phyloP scores from a whole-genome alignment of 2,329 filamentous ascomycete species.

The Rhytidhysteron rufulum region DNA sequence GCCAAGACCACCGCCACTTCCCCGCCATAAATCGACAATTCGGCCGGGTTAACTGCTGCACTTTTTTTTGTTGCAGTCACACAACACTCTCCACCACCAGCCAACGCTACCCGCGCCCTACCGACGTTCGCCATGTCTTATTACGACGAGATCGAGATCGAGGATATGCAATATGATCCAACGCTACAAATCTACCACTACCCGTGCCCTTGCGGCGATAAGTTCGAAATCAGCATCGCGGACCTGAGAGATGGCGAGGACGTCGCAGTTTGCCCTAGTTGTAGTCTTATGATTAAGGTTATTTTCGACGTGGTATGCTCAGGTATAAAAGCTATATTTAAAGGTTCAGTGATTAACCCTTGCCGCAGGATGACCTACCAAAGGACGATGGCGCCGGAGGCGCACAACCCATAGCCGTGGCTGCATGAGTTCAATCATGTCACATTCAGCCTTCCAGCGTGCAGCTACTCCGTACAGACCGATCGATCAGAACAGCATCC shows the following conservation, averaged over 20 bases:
- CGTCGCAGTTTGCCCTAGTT: slow-evolving; percentile 95
- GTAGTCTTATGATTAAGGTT: slow-evolving; percentile 92
- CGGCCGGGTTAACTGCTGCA: no score
- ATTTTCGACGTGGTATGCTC: slow-evolving; percentile 77
- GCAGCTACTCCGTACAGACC: no score
- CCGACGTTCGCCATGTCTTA: slow-evolving; percentile 62
- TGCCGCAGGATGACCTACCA: slow-evolving; percentile 48
- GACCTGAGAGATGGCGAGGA: slow-evolving; percentile 87
- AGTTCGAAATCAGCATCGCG: slow-evolving; percentile 83
- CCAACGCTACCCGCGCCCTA: no score
- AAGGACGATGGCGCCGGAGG: slow-evolving; percentile 36
- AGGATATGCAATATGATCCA: slow-evolving; percentile 90
- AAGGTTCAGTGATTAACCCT: neutral
- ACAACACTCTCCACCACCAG: neutral
- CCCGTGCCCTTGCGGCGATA: slow-evolving; percentile 94
- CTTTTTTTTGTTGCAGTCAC: no score
- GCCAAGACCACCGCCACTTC: no score
- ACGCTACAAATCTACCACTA: slow-evolving; percentile 87
- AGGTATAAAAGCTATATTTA: neutral
- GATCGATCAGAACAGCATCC: no score
- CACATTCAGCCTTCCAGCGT: no score
- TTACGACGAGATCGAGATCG: slow-evolving; percentile 97
- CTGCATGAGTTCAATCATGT: no score
- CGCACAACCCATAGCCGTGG: slow-evolving; percentile 33
- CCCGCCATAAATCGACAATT: no score